Conservation (phyloP, 148 eudicot genomes). For the Rhododendron williamsianum region DNA sequence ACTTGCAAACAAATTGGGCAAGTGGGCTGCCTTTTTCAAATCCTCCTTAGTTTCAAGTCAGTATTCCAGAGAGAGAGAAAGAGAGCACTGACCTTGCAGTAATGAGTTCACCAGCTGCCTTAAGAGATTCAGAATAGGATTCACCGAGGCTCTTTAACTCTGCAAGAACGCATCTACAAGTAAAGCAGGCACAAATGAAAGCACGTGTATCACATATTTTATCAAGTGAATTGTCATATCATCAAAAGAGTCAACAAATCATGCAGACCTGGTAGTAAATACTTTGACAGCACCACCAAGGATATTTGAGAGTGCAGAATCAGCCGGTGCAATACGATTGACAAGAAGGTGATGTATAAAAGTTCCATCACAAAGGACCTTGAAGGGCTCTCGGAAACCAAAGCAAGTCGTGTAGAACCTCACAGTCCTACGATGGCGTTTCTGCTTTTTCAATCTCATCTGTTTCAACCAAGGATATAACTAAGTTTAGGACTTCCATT, state of each 20-base stretch:
- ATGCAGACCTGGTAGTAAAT: conserved; percentile 66
- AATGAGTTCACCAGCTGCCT: conserved; percentile 48
- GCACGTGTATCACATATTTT: background rate
- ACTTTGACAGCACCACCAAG: conserved; percentile 62
- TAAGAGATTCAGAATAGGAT: conserved; percentile 42
- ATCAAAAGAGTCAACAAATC: background rate
- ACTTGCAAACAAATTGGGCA: background rate
- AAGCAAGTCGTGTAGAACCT: conserved; percentile 68
- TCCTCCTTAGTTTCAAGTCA: background rate
- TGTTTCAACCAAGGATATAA: background rate
- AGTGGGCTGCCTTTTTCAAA: background rate
- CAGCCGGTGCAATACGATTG: conserved; percentile 48
- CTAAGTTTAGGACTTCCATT: background rate
- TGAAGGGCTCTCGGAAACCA: conserved; percentile 82
- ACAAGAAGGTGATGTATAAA: conserved; percentile 67
- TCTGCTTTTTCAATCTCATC: conserved; percentile 82
- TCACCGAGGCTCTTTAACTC: conserved; percentile 70
- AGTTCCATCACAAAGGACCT: conserved; percentile 88
- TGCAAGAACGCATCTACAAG: conserved; percentile 67
- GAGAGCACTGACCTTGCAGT: conserved; percentile 56
- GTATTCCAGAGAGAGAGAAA: background rate
- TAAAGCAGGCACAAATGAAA: background rate
- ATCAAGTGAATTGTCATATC: background rate
- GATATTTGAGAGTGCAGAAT: conserved; percentile 44
- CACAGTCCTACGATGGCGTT: conserved; percentile 67